phyloP scores from a whole-genome alignment of 2,329 filamentous ascomycete species.

The Arthrinium puccinioides region DNA sequence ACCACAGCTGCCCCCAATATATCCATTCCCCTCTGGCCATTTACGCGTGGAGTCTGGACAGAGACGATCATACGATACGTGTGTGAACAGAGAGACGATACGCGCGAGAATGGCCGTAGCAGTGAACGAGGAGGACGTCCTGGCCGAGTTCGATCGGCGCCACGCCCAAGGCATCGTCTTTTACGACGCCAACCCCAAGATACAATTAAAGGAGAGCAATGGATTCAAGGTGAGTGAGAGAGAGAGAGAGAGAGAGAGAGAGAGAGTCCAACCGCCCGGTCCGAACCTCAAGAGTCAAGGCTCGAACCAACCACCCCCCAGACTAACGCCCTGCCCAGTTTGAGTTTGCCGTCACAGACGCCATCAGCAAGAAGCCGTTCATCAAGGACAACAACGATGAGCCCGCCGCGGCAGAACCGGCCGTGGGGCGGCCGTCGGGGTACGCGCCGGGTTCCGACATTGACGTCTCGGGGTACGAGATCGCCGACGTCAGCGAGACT shows the following conservation, averaged over 20 bases:
- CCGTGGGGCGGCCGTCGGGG: conserved; percentile 4
- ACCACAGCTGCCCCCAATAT: no score
- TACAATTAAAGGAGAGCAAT: conserved; percentile 2
- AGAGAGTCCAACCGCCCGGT: no score
- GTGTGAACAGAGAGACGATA: no score
- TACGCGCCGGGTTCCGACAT: conserved; percentile 31
- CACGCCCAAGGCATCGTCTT: conserved; percentile 12
- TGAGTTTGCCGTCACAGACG: conserved; percentile 8
- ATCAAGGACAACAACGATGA: conserved; percentile 11
- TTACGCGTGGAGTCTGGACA: no score
- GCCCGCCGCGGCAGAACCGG: conserved; percentile 1
- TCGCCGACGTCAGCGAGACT: conserved; percentile 29
- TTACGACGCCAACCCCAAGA: conserved; percentile 11
- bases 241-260: no score
- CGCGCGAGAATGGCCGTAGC: conserved; percentile 3
- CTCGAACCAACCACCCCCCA: not conserved
- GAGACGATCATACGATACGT: no score
- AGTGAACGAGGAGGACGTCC: conserved; percentile 9
- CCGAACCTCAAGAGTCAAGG: no score
- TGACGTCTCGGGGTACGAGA: conserved; percentile 30
- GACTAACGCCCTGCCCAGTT: conserved; percentile 6
- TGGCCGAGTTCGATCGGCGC: conserved; percentile 15
- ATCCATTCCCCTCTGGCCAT: no score
- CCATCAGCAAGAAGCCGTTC: conserved; percentile 8
- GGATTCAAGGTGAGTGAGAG: conserved; percentile 7